Evolutionary conservation across 139 green algal genomes (phyloP).

Genomic region (Chlorella vulgaris): DNA sequence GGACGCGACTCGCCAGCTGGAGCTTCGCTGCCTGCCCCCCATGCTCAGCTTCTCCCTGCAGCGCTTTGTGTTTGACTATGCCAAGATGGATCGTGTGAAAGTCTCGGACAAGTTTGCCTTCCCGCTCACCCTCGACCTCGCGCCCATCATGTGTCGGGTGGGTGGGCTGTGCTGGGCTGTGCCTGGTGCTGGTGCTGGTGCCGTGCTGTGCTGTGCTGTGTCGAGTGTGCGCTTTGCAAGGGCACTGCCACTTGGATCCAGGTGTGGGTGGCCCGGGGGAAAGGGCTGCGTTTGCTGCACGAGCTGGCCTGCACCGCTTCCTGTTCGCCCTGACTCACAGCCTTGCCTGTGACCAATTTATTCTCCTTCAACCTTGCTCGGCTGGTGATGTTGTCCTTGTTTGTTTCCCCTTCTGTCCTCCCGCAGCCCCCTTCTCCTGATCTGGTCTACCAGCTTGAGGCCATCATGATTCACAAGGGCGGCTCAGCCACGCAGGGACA

Average conservation of each 20-base stretch:
- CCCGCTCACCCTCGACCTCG: constrained; percentile 72
- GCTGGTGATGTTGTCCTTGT: too few relatives aligned
- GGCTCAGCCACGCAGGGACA: constrained; percentile 76
- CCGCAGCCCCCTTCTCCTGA: not conserved
- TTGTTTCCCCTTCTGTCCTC: too few relatives aligned
- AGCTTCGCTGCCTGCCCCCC: constrained; percentile 74
- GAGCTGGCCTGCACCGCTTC: too few relatives aligned
- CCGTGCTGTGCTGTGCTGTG: not conserved
- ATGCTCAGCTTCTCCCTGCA: constrained; percentile 87
- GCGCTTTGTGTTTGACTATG: constrained; percentile 90
- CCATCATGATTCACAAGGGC: constrained; percentile 90
- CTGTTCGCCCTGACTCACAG: not conserved
- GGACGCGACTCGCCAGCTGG: constrained; percentile 75
- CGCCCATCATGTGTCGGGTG: constrained; percentile 34
- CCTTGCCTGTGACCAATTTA: not conserved
- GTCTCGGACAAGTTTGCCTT: constrained; percentile 81
- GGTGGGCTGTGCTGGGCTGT: not conserved
- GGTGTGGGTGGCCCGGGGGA: too few relatives aligned
- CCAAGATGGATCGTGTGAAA: constrained; percentile 82
- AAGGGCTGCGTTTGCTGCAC: too few relatives aligned
- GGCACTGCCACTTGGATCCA: too few relatives aligned
- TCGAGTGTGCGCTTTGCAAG: too few relatives aligned
- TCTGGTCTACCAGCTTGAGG: constrained; percentile 70
- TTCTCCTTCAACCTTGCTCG: not conserved
- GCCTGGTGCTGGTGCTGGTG: not conserved